Evolutionary conservation across 495 filamentous ascomycete genomes (phyloP).

Genomic region (Copromyces sp.): DNA sequence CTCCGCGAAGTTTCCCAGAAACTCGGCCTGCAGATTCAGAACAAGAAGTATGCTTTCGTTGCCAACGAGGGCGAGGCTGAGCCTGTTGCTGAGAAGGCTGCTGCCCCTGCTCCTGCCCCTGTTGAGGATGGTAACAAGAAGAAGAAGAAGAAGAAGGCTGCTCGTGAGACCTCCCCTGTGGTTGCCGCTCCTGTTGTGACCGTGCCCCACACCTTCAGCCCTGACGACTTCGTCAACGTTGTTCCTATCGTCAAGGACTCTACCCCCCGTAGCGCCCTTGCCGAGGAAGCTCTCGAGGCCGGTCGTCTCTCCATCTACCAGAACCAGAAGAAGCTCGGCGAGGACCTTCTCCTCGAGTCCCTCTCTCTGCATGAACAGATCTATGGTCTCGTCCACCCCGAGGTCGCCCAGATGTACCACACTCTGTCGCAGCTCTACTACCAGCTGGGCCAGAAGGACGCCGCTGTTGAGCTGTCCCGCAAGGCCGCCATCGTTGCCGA

Average conservation of each 20-base stretch:
- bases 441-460: conserved; percentile 89
- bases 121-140: conserved; percentile 21
- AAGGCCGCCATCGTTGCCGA: conserved; percentile 96
- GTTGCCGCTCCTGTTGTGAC: conserved; percentile 40
- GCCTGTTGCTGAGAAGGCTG: conserved; percentile 8
- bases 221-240: conserved; percentile 83
- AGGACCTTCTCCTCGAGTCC: conserved; percentile 90
- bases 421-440: conserved; percentile 91
- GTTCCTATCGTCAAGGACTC: conserved; percentile 93
- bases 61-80: conserved; percentile 17
- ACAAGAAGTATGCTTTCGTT: conserved; percentile 70
- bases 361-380: conserved; percentile 97
- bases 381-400: conserved; percentile 93
- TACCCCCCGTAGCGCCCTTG: conserved; percentile 73
- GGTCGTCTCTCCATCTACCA: conserved; percentile 91
- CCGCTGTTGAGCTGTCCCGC: conserved; percentile 86
- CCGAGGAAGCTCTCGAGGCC: conserved; percentile 92
- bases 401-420: conserved; percentile 92
- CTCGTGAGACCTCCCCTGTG: conserved; percentile 36
- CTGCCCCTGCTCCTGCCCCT: conserved; percentile 19
- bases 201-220: conserved; percentile 55
- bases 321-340: conserved; percentile 88
- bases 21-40: conserved; percentile 79
- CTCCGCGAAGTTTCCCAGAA: conserved; percentile 85
- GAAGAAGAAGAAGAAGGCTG: conserved; percentile 76